Base-by-base conservation (phyloP, 2,329 filamentous ascomycete species). In the Colletotrichum sp. region DNA sequence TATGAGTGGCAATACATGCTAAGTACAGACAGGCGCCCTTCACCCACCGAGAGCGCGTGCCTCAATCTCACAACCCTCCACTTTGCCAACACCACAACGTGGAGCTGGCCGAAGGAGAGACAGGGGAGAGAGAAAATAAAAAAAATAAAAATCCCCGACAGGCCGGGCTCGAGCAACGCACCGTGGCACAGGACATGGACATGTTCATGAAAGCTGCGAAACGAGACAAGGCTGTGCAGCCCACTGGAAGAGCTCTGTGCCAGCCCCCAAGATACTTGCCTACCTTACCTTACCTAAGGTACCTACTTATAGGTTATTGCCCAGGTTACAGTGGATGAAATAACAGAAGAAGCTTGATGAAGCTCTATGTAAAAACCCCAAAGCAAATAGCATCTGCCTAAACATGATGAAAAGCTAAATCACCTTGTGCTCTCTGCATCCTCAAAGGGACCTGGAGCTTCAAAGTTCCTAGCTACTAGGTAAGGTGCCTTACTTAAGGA, bases 101-200 rank as follows among this genome's bases (percentile, higher is more conserved):
- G 62, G 62, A 64, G 34, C 59, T 63, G 34, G 52, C n/a, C 21
- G 15, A 70, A 52, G 44, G 59, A 21, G n/a, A 36, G 68, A 71
- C 72, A 71, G 72, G 67, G 60, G 28, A 63, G 67, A 49, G 34
- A 65, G 66, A 70, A 39, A 60, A 65, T 28, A 59, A 60, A 70
- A 73, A 69, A 73, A 63, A 73, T 18, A 63, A 62, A 72, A 75
- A 60, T 71, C 67, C 67, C 72, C 72, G 72, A 75, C 67, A 71
- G 72, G 68, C 36, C 49, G 32, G 72, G 72, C 67, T 74, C 67
- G 59, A 59, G 67, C 72, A 21, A 44, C 71, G 64, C 32, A 64
- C 66, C 57, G 66, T 69, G 65, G 55, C 44, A 52, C 44, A 52
- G 44, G 44, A 52, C 44, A 52, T 52, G 44, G 44, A 52, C 44